These are phyloP conservation scores for Aureoboletus auriporus DNA, from an alignment of 768 basidiomycete genomes.

Conservation along the genomic window DNA sequence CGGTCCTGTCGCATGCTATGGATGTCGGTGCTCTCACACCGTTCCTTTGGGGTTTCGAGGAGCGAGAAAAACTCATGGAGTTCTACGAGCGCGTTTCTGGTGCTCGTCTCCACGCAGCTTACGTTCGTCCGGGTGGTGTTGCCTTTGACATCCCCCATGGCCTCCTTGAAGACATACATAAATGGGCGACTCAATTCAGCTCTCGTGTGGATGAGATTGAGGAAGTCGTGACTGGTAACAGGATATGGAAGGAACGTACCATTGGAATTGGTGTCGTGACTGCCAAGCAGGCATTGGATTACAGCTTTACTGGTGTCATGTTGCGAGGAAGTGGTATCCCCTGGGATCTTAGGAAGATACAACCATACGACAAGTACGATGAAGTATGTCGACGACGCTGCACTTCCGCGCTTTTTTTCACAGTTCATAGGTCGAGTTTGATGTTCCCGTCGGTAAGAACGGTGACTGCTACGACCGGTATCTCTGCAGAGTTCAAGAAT, in stretches of 20 bases:
- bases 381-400: constrained; percentile 48
- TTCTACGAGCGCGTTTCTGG: constrained; percentile 99
- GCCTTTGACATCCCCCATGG: constrained; percentile 97
- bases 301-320: constrained; percentile 97
- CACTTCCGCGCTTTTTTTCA: not conserved
- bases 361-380: constrained; percentile 95
- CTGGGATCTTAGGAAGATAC: constrained; percentile 91
- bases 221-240: constrained; percentile 95
- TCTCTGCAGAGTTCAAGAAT: constrained; percentile 96
- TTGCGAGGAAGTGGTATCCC: constrained; percentile 87
- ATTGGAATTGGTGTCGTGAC: constrained; percentile 87
- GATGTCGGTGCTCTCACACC: constrained; percentile 98
- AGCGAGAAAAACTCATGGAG: constrained; percentile 99
- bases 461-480: constrained; percentile 99
- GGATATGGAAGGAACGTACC: constrained; percentile 97
- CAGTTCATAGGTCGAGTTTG: constrained; percentile 78
- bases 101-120: constrained; percentile 96
- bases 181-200: constrained; percentile 94
- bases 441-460: constrained; percentile 93
- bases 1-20: constrained; percentile 91
- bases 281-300: constrained; percentile 88
- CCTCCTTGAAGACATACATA: constrained; percentile 97
- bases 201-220: constrained; percentile 94
- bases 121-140: constrained; percentile 95
- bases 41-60: constrained; percentile 99